Base-by-base conservation (phyloP, 2,329 filamentous ascomycete species). In the Cordyceps cateniannulata region DNA sequence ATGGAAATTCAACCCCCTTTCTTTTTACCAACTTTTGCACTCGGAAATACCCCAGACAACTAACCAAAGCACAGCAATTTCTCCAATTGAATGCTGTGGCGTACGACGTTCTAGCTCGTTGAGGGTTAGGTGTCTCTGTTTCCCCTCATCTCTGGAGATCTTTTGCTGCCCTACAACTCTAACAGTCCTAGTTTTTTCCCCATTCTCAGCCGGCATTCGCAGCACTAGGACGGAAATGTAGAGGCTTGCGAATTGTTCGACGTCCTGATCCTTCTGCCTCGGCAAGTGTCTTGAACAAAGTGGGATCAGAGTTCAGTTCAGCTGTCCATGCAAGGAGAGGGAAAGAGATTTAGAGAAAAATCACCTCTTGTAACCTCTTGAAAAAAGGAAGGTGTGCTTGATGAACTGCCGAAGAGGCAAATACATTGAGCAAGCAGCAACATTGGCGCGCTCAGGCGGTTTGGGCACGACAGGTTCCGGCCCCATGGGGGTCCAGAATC, bases 111-210 rank as follows among this genome's bases (percentile, higher is more conserved):
- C 42, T 45, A 45, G 42, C 42, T 45, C n/a, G 42, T 45, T 45
- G 42, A 9, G 42, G 42, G 42, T 22, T 45, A 45, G 42, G 42
- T 45, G 42, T 20, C 7, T 45, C 42, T 24, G 8, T n/a, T 49
- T 56, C 9, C 40, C 60, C 10, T 62, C 64, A 42, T 64, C 65
- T 22, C 38, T 22, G 32, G 27, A 40, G 27, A 57, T 57, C 54
- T 48, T 45, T 5, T 3, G 9, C 24, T 38, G 32, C 14, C 16
- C 51, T 42, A 42, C 25, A 40, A 20, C 12, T 22, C 10, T 22
- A 42, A 20, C 22, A n/a, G 32, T 53, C 14, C 32, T 53, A 25
- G 35, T 18, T 38, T 6, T 27, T 12, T 14, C 7, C n/a, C 18
- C 5, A n/a, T n/a, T 32, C 29, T 24, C 49, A 22, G 48, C n/a